These are phyloP conservation scores for Botrytis sinoallii DNA, from an alignment of 2,329 filamentous ascomycete genomes.

Conservation along the genomic window DNA sequence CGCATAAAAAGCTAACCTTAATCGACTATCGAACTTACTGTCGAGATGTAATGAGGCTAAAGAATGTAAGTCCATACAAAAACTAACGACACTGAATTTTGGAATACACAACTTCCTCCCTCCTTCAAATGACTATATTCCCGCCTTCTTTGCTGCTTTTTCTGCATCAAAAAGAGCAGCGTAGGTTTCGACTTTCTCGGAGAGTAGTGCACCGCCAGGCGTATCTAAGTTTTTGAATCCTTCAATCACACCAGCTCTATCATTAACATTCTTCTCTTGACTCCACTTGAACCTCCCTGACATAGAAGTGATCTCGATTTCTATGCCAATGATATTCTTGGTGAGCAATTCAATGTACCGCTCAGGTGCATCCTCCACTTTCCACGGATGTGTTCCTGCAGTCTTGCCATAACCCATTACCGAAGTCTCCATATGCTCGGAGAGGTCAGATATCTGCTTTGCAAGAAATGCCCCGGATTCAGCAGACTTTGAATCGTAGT, in stretches of 20 bases:
- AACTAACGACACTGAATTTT: background rate
- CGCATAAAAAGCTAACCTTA: background rate
- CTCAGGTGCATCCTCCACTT: conserved; percentile 54
- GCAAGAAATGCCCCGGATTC: conserved; percentile 49
- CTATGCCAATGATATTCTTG: conserved; percentile 59
- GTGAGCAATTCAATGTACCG: conserved; percentile 55
- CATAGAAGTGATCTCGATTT: conserved; percentile 53
- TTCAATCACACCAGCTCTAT: conserved; percentile 54
- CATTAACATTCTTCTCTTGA: conserved; percentile 54
- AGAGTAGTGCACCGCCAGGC: background rate
- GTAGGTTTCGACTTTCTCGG: background rate
- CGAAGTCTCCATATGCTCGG: conserved; percentile 47
- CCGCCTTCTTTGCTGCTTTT: conserved; percentile 2
- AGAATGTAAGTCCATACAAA: background rate
- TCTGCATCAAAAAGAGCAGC: conserved; percentile 11
- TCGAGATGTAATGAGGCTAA: background rate
- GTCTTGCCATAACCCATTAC: conserved; percentile 54
- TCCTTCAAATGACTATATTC: background rate
- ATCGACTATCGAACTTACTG: background rate
- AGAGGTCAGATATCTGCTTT: conserved; percentile 52
- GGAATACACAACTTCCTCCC: no score
- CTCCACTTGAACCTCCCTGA: conserved; percentile 67
- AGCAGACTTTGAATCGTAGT: conserved; percentile 47
- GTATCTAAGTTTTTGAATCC: conserved; percentile 49
- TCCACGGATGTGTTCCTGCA: conserved; percentile 47